Percentiles rank a stretch among this genome's conserved stretches.
These are phyloP conservation scores for Hydnum rufescens DNA, from an alignment of 768 basidiomycete species.

Conservation along the genomic window DNA sequence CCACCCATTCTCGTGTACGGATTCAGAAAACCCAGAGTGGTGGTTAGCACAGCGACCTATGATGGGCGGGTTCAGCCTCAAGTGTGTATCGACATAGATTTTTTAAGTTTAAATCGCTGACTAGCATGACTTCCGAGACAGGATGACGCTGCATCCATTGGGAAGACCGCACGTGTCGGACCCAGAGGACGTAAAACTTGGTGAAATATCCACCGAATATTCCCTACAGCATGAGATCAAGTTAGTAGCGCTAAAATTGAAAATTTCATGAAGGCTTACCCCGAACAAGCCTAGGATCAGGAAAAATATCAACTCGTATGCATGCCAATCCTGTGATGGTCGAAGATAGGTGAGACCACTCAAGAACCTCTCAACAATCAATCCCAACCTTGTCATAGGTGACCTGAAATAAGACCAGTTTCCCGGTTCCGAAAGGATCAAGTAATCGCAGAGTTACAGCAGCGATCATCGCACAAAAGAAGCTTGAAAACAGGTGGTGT, in stretches of 20 bases:
- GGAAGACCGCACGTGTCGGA: conserved; percentile 55
- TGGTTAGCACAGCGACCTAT: conserved; percentile 63
- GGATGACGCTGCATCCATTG: conserved; percentile 71
- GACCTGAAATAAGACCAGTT: conserved; percentile 81
- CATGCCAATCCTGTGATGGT: conserved; percentile 65
- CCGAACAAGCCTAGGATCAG: conserved; percentile 77
- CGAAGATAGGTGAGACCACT: neutral
- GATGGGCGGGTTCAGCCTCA: neutral
- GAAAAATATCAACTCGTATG: conserved; percentile 72
- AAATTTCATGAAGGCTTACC: no score
- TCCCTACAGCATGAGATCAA: conserved; percentile 31
- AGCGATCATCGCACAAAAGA: conserved; percentile 26
- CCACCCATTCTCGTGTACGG: conserved; percentile 87
- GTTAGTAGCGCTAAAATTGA: no score
- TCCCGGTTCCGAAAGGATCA: conserved; percentile 90
- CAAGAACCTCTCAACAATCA: neutral
- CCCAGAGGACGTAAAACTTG: conserved; percentile 79
- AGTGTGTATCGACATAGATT: neutral
- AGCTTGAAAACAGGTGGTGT: conserved; percentile 11
- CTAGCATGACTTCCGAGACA: conserved; percentile 61
- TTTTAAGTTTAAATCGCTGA: conserved; percentile 24
- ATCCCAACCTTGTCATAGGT: conserved; percentile 56
- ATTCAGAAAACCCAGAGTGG: conserved; percentile 64
- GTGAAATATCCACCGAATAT: conserved; percentile 89
- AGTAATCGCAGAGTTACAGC: conserved; percentile 23